phyloP scores from a whole-genome alignment of 2,329 filamentous ascomycete species.

The Pseudodiploospora longispora region DNA sequence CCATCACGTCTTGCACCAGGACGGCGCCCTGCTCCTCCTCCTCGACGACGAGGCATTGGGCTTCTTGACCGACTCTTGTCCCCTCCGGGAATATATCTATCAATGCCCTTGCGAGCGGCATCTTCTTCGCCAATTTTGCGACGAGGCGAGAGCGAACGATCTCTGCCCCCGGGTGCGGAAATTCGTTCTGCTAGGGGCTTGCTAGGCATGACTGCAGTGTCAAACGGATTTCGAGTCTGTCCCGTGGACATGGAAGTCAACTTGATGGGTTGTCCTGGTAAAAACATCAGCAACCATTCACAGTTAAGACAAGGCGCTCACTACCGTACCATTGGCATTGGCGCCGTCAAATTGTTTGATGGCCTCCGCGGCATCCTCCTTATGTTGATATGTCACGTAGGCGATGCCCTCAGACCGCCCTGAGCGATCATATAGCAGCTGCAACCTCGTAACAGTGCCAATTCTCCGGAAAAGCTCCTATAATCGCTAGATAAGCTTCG shows the following conservation, averaged over 20 bases:
- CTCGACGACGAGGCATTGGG: conserved; percentile 46
- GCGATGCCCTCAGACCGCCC: conserved; percentile 81
- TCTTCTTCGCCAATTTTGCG: conserved; percentile 44
- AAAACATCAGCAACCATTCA: not conserved
- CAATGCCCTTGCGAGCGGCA: conserved; percentile 59
- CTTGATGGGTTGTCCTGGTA: conserved; percentile 67
- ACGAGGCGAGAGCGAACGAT: conserved; percentile 53
- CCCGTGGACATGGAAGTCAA: conserved; percentile 56
- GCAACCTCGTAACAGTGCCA: conserved; percentile 60
- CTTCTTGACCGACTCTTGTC: conserved; percentile 47
- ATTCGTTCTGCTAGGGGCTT: conserved; percentile 54
- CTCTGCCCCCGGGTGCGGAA: conserved; percentile 45
- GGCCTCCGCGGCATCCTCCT: conserved; percentile 64
- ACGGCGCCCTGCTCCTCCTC: conserved; percentile 43
- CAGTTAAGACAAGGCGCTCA: not conserved
- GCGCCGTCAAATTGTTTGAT: conserved; percentile 79
- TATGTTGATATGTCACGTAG: conserved; percentile 69
- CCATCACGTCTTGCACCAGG: conserved; percentile 41
- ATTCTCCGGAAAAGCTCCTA: conserved; percentile 77
- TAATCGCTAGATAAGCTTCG: conserved; percentile 14
- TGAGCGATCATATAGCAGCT: conserved; percentile 76
- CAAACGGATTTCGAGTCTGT: conserved; percentile 46
- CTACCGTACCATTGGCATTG: conserved; percentile 64
- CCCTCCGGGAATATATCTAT: conserved; percentile 67
- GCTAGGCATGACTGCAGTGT: conserved; percentile 45